Base-by-base conservation (phyloP, 1,284 basidiomycete species). In the Xerocomus minutiporus region DNA sequence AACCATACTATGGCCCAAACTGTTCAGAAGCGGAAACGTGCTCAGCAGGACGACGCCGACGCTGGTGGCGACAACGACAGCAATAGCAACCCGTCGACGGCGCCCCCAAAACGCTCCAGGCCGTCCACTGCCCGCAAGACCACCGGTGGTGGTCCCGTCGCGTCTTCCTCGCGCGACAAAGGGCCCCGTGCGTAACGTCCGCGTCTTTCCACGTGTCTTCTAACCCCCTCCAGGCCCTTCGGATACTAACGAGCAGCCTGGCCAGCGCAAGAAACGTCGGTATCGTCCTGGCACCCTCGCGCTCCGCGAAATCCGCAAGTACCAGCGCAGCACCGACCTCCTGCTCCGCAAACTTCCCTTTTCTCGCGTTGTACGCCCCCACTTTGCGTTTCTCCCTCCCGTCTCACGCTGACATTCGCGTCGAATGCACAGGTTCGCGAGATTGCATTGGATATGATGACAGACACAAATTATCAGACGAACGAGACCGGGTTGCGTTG, bases 311-410 rank as follows among this genome's bases (percentile, higher is more conserved):
- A 97, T 97, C 51, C 79, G 94, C 58, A 90, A 88, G 66, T 97
- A 95, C 70, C 94, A 97, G 72, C 94, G 92, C 70, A 86, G 82
- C 59, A 97, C 94, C 4, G 93, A 97, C 65, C 74, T 97, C 52
- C 73, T 97, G 53, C 75, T 97, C 56, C 81, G 83, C 59, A 94
- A 91, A 68, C 78, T 97, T 43, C 94, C 94, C 0, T 97, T 97
- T 69, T 88, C 91, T 45, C 88, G 94, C 60, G 75, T 97, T 62
- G 94, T 97, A 64, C 64, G 88, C 80, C 28, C 15, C 48, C 15
- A 45, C 41, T 13, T 49, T 15, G 15, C 25, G 23, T 55, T 5
- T 31, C 11, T 6, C 35, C 25, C 42, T 38, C 38, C 26, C 46
- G 40, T 35, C 17, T 26, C 17, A 43, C 51, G 20, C 49, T 57